Conservation (phyloP, 1,139 yeast genomes). For the Hansenula sp. region DNA sequence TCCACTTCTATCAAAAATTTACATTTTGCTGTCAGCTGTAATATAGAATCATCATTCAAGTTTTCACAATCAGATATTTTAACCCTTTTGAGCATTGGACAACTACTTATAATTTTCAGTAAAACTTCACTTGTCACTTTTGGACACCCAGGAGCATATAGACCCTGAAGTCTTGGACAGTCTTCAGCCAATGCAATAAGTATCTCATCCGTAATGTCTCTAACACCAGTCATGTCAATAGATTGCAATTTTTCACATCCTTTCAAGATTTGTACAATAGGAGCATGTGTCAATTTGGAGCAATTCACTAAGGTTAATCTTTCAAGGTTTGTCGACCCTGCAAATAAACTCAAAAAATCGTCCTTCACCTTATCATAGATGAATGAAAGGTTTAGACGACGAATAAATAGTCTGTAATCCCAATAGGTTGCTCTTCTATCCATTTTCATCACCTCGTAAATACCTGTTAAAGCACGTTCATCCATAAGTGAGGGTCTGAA, state of each 20-base stretch:
- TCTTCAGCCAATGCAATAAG: constrained; percentile 63
- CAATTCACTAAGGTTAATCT: constrained; percentile 84
- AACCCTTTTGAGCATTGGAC: constrained; percentile 78
- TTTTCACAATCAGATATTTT: constrained; percentile 70
- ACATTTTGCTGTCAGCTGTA: constrained; percentile 62
- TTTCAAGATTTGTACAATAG: constrained; percentile 57
- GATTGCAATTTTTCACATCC: constrained; percentile 75
- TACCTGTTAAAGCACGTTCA: constrained; percentile 41
- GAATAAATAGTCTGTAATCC: constrained; percentile 71
- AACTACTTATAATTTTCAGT: constrained; percentile 50
- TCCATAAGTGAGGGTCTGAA: constrained; percentile 79
- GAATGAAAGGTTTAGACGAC: constrained; percentile 75
- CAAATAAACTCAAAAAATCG: constrained; percentile 47
- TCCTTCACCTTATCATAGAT: constrained; percentile 69
- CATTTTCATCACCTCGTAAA: constrained; percentile 50
- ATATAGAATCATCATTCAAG: constrained; percentile 67
- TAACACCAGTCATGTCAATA: constrained; percentile 87
- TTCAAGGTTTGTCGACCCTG: constrained; percentile 73
- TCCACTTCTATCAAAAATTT: constrained; percentile 85
- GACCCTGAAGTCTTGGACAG: constrained; percentile 80
- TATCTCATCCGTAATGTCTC: constrained; percentile 61
- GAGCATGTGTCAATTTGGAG: constrained; percentile 53
- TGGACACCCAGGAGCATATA: constrained; percentile 84
- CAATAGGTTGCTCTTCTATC: constrained; percentile 50
- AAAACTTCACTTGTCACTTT: constrained; percentile 65